phyloP scores from a whole-genome alignment of 495 filamentous ascomycete species.

The Physcia stellaris region DNA sequence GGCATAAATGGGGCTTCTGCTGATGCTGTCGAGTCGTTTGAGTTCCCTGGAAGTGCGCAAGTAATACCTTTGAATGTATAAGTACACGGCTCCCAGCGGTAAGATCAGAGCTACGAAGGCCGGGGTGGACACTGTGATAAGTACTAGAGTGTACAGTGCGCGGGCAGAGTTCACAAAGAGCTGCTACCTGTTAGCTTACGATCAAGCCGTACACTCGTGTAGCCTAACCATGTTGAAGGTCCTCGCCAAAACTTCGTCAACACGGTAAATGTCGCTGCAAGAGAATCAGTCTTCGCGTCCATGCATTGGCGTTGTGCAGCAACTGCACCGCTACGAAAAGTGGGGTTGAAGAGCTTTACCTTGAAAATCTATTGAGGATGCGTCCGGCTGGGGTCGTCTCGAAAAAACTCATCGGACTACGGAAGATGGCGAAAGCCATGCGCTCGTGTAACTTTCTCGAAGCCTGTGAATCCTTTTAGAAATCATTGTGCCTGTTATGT shows the following conservation, averaged over 20 bases:
- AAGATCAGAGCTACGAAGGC: constrained; percentile 67
- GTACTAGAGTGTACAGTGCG: constrained; percentile 71
- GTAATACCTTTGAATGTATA: constrained; percentile 96
- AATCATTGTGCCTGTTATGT: constrained; percentile 7
- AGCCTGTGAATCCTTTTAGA: constrained; percentile 37
- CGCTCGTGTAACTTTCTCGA: constrained; percentile 92
- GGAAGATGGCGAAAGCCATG: constrained; percentile 97
- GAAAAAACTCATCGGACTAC: constrained; percentile 97
- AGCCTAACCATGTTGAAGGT: constrained; percentile 69
- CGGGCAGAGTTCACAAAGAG: constrained; percentile 80
- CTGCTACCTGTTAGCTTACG: constrained; percentile 20
- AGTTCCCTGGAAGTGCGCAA: constrained; percentile 89
- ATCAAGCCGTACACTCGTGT: background rate
- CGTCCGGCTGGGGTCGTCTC: constrained; percentile 96
- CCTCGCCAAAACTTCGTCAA: constrained; percentile 88
- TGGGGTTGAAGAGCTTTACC: constrained; percentile 32
- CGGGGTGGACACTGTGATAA: constrained; percentile 74
- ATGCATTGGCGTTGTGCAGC: background rate
- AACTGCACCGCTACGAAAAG: background rate
- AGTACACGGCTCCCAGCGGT: constrained; percentile 68
- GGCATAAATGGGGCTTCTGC: constrained; percentile 88
- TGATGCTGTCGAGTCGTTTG: constrained; percentile 91
- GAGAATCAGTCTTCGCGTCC: background rate
- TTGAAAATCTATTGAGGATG: constrained; percentile 94
- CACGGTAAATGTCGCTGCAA: constrained; percentile 76